Base-by-base conservation (phyloP, 2,329 filamentous ascomycete species). In the Trematosphaeria pertusa region DNA sequence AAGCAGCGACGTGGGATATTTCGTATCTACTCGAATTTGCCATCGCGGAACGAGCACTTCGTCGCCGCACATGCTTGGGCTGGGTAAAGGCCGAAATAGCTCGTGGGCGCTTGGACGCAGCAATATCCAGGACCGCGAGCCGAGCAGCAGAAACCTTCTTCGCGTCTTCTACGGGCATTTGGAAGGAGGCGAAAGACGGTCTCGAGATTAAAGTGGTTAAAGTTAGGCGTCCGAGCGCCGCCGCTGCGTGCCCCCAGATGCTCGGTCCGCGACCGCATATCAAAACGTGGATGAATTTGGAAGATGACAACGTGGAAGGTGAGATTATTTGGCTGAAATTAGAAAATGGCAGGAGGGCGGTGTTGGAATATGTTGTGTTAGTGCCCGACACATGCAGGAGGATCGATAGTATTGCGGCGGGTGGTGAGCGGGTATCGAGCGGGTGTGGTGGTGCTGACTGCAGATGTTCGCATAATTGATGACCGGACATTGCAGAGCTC, bases 391-490 rank as follows among this genome's bases (percentile, higher is more conserved):
- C 38, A 28, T 19, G 22, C 28, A 26, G 39, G 22, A 42, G 19
- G 14, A 37, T 38, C 43, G 32, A 18, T 38, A 33, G 15, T 28
- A n/a, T 12, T 28, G 24, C 24, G 24, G 8, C 8, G n/a, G n/a
- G n/a, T n/a, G 24, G 24, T 28, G 24, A 8, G 24, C 24, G 7
- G 24, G 12, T 7, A 28, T 19, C 21, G 21, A 33, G 31, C 33
- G 38, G 18, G n/a, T 40, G 37, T 37, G 47, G 43, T 38, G 61
- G 54, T 62, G 64, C 64, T 69, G 60, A 68, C 64, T 58, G 62
- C 60, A 62, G 46, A 48, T 52, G 46, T 24, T 46, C 32, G 35
- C 49, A 18, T 7, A 8, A n/a, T 37, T 21, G 40, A 52, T 46
- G 53, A 44, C 48, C 51, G 54, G 52, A 49, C 43, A 57, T 58